A percentile compares a stretch with the other conserved stretches of the same genome.
Conservation (phyloP, 108 stramenopile species). For the Stephanodiscus triporus region DNA sequence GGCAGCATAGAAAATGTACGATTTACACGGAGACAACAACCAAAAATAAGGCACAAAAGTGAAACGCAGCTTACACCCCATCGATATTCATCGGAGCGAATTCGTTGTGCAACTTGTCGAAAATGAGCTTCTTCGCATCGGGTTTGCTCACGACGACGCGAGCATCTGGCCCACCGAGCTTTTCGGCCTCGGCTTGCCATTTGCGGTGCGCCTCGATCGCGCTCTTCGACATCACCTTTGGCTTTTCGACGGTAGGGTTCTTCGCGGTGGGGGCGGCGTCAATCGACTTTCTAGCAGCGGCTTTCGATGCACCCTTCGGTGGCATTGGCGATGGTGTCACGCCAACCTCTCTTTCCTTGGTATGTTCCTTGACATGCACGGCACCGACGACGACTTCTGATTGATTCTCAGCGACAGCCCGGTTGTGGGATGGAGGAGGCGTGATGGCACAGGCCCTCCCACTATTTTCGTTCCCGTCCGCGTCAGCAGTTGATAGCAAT, state of each 20-base stretch:
- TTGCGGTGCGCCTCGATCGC: slow-evolving; percentile 60
- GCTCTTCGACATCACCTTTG: slow-evolving; percentile 18
- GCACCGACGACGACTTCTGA: slow-evolving; percentile 37
- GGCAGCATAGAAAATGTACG: neutral
- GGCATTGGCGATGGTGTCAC: slow-evolving; percentile 44
- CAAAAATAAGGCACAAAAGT: neutral
- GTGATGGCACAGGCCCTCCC: slow-evolving; percentile 48
- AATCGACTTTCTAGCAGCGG: neutral
- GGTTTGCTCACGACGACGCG: slow-evolving; percentile 69
- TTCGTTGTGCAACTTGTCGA: slow-evolving; percentile 65
- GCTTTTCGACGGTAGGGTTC: slow-evolving; percentile 10
- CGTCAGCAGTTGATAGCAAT: slow-evolving; percentile 27
- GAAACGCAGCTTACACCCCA: slow-evolving; percentile 51
- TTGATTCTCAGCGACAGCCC: slow-evolving; percentile 26
- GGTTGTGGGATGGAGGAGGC: slow-evolving; percentile 45
- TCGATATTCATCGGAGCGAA: slow-evolving; percentile 85
- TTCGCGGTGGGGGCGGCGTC: neutral
- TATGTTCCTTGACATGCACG: slow-evolving; percentile 6
- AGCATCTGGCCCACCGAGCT: slow-evolving; percentile 64
- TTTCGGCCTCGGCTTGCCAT: slow-evolving; percentile 75
- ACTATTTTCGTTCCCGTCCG: neutral
- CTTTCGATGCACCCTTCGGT: slow-evolving; percentile 21
- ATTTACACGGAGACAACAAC: neutral
- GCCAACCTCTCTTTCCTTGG: slow-evolving; percentile 6
- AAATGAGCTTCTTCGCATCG: slow-evolving; percentile 75